Base-by-base conservation (phyloP, 1,284 basidiomycete species). In the Mycena citricolor region DNA sequence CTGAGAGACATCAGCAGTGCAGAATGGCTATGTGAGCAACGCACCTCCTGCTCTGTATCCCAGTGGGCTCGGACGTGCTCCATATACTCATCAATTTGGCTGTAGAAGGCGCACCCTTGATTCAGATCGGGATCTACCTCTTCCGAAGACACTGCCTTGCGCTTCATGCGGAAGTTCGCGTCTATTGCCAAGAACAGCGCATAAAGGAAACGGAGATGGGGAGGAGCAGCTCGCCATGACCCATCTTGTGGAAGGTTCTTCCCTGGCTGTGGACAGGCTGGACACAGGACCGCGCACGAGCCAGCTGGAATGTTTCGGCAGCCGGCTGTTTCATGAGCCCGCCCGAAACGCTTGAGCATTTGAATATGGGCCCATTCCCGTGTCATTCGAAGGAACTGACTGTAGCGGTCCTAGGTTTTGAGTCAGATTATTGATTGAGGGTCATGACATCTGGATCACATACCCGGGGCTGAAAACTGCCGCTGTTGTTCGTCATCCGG, bases 111-210 rank as follows among this genome's bases (percentile, higher is more conserved):
- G 48, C 44, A 54, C 0, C 60, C 60, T 8, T 52, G 29, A 17
- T 41, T 47, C 2, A 61, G 44, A 5, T 52, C 49, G 3, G 55
- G 56, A 38, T 65, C 60, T 5, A 32, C 26, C 13, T 24, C 42
- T 23, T 60, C 45, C 13, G 36, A 54, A 3, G 62, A 63, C 1
- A 58, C 52, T 6, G 46, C 36, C 29, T 54, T 54, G 1, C 56
- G 42, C 22, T 58, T 60, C 4, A 64, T 51, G 8, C 57, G 51
- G 30, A 64, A 64, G 43, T 62, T 62, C 19, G 57, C 61, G 46
- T 62, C 62, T 4, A 61, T 44, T 1, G 51, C 57, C 11, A 64
- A 34, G 33, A 61, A 61, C 1, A 60, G 37, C 11, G 45, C 20
- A 38, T 59, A 59, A 3, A 62, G 25, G 40, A 51, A 63, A 14